Percentiles rank a stretch among this genome's conserved stretches.
phyloP scores from a whole-genome alignment of 306 rosid species.

The Trifolium repens region DNA sequence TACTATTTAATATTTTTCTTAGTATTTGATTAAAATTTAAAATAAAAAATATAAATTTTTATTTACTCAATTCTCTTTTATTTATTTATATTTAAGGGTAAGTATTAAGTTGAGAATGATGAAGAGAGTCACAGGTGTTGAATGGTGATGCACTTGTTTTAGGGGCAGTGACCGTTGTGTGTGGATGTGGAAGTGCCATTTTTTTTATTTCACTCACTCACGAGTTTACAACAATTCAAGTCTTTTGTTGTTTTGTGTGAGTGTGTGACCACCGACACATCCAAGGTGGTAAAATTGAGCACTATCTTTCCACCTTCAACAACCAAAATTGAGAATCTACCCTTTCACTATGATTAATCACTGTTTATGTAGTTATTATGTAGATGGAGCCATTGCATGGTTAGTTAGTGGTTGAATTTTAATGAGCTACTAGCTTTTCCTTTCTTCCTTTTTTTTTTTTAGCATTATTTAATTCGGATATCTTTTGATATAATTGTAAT shows the following conservation, averaged over 20 bases:
- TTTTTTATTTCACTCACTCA: neutral
- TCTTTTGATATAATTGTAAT: too few species aligned
- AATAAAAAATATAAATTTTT: too few species aligned
- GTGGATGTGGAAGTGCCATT: conserved; percentile 7
- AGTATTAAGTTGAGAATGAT: neutral
- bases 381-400: conserved; percentile 2
- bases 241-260: conserved; percentile 13
- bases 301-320: neutral
- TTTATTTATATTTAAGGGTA: too few species aligned
- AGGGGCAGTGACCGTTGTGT: conserved; percentile 7
- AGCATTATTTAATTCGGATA: neutral
- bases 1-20: too few species aligned
- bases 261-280: conserved; percentile 26
- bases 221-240: neutral
- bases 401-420: conserved; percentile 7
- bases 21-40: too few species aligned
- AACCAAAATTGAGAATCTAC: conserved; percentile 1
- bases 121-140: neutral
- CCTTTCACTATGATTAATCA: neutral
- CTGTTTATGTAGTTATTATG: neutral
- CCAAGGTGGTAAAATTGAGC: neutral
- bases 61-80: too few species aligned
- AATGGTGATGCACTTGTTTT: neutral
- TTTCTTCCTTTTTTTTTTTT: neutral
- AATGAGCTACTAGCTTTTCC: neutral